Base-by-base conservation (phyloP, 2,329 filamentous ascomycete genomes). In the Huntiella abstrusa region DNA sequence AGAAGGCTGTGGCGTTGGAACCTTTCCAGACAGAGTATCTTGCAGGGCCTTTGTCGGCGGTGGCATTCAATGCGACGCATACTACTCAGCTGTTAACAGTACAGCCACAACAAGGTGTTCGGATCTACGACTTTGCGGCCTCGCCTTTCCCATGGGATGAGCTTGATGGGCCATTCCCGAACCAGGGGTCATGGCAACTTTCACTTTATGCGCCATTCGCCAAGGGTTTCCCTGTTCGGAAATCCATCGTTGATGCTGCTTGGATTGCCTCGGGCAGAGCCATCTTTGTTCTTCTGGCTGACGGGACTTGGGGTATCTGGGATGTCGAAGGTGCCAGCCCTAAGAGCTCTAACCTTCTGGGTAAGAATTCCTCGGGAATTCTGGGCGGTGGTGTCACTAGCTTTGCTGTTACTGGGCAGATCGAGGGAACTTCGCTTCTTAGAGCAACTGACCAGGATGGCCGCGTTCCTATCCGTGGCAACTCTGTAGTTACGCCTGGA, bases 301-400 rank as follows among this genome's bases (percentile, higher is more conserved):
- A 80, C 53, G 76, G 75, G 5, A 74, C 75, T 56, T 80, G 76
- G 76, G 76, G 73, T 11, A 70, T 80, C 33, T 80, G 75, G 75
- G 75, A 80, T 53, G 65, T 80, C 39, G 72, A 78, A 51, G 71
- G 73, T 5, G 65, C 65, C 28, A 69, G 69, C 35, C 70, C 72
- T 1, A 57, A 65, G 33, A 57, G 64, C 41, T 57, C 65, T 49
- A 56, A 64, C 0, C 57, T 74, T 3, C 65, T 73, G 17, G 67
- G 63, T 36, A 71, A 67, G 52, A 60, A 70, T 32, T 65, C 65
- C 47, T 60, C 66, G 42, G 71, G 71, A 4, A 64, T 75, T 33
- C 65, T 65, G 13, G 75, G 75, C 33, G 72, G 73, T 2, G 71
- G 73, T 2, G 59, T 74, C 49, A 75, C 75, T 12, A 57, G 65